Evolutionary conservation across 1,139 yeast genomes (phyloP).

Genomic region (Candida dubliniensis): DNA sequence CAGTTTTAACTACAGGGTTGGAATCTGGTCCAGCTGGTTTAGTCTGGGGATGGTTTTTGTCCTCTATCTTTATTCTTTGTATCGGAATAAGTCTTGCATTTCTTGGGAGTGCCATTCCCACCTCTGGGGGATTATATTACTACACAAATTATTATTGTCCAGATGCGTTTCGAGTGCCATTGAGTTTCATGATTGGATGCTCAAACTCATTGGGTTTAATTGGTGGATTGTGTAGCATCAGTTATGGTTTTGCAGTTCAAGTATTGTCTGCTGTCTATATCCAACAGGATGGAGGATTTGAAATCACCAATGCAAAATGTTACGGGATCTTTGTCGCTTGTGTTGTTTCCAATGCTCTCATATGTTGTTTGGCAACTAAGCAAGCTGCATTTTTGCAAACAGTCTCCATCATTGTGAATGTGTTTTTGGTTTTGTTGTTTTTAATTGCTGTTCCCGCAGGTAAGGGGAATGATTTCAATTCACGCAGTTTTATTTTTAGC

Average conservation of each 20-base stretch:
- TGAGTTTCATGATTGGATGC: constrained; percentile 48
- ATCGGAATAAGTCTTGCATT: constrained; percentile 67
- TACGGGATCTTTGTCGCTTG: constrained; percentile 42
- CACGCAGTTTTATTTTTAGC: constrained; percentile 52
- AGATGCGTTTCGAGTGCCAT: constrained; percentile 30
- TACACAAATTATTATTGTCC: constrained; percentile 46
- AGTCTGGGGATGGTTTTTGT: constrained; percentile 73
- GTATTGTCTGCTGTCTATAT: constrained; percentile 36
- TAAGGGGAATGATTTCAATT: constrained; percentile 29
- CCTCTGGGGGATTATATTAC: constrained; percentile 70
- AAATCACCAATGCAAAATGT: constrained; percentile 29
- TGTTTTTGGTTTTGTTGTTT: constrained; percentile 55
- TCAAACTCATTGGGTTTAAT: constrained; percentile 37
- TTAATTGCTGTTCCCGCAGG: constrained; percentile 68
- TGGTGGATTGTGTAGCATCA: constrained; percentile 40
- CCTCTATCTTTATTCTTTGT: constrained; percentile 55
- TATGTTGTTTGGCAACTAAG: constrained; percentile 36
- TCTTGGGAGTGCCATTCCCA: constrained; percentile 68
- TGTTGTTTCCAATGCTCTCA: constrained; percentile 25
- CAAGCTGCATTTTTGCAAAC: constrained; percentile 61
- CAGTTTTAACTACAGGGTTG: constrained; percentile 33
- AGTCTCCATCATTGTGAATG: constrained; percentile 56
- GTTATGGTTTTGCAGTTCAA: constrained; percentile 40
- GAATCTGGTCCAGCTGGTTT: constrained; percentile 48
- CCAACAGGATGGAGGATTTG: constrained; percentile 31